Evolutionary conservation across 78 protist species (phyloP), one percentile per base, ranked within the genome.

Genomic region (Chrysochromulina tobinii): DNA sequence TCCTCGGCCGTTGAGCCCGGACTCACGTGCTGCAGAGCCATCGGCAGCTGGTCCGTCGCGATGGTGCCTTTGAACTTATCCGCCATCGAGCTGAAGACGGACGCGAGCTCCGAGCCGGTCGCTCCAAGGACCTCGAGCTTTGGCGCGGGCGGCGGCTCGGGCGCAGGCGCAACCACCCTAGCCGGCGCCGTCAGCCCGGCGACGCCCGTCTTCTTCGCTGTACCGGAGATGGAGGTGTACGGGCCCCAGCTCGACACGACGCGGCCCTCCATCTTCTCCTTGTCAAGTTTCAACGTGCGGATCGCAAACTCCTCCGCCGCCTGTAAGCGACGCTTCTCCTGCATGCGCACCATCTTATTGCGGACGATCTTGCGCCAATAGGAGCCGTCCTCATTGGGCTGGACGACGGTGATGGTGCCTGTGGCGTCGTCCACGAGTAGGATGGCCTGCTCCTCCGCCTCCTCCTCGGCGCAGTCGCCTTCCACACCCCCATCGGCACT

Each of bases 351-450:
- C 84, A 72, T 57, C 85, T 88, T 88, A 72, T 88, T 88, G 67
- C 91, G 84, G 86, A 55, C 72, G 38, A 88, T 58, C 59, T 72
- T 72, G 75, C 91, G 83, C 91, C 91, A 88, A 72, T 88, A 88
- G 53, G 75, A 58, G 66, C 91, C 91, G 57, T 88, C 91, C 67
- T 88, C 91, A 86, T 88, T 88, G 61, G 91, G 91, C 59, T 79
- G 87, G 11, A 79, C 87, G 6, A 79, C 87, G 61, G 89, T 61
- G 57, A 66, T 58, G 18, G n/a, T 18, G 57, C 61, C 81, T n/a
- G 67, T 6, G 17, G 7, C 55, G 15, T 48, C 61, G 81, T 53
- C 90, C 14, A 48, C 14, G 23, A 66, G 72, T 20, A 87, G 12
- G 27, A 67, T 48, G 11, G 77, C 81, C 81, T 87, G 18, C 59